phyloP scores from a whole-genome alignment of 2,329 filamentous ascomycete genomes.

The Ceratocystis papillata region DNA sequence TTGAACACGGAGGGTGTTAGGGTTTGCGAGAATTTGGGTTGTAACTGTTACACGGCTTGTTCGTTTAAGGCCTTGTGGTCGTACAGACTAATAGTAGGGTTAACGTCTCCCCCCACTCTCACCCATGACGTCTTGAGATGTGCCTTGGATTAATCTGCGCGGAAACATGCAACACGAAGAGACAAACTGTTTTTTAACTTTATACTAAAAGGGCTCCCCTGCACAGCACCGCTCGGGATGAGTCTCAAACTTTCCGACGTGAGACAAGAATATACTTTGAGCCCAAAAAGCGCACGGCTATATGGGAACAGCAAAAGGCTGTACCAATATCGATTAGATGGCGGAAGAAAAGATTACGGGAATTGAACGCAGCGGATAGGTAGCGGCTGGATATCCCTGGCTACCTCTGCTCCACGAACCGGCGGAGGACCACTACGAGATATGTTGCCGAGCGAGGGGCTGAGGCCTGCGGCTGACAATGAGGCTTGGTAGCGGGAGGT shows the following conservation, averaged over 20 bases:
- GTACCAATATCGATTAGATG: background rate
- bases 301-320: background rate
- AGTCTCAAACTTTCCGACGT: constrained; percentile 11
- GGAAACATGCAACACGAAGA: background rate
- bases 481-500: background rate
- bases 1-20: background rate
- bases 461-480: background rate
- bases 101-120: background rate
- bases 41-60: too few relatives aligned
- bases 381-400: too few relatives aligned
- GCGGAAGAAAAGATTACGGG: too few relatives aligned
- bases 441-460: background rate
- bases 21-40: background rate
- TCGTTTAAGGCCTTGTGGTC: too few relatives aligned
- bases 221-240: background rate
- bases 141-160: background rate
- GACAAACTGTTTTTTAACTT: constrained; percentile 1
- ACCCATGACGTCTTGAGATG: constrained; percentile 2
- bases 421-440: background rate
- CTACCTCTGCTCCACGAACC: too few relatives aligned
- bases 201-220: background rate
- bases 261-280: background rate
- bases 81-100: background rate
- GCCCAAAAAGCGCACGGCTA: background rate
- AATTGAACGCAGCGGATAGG: too few relatives aligned